Percentiles rank a stretch among this genome's conserved stretches.
These are phyloP conservation scores for Agaricus sinodeliciosus DNA, from an alignment of 768 basidiomycete species.

Conservation along the genomic window DNA sequence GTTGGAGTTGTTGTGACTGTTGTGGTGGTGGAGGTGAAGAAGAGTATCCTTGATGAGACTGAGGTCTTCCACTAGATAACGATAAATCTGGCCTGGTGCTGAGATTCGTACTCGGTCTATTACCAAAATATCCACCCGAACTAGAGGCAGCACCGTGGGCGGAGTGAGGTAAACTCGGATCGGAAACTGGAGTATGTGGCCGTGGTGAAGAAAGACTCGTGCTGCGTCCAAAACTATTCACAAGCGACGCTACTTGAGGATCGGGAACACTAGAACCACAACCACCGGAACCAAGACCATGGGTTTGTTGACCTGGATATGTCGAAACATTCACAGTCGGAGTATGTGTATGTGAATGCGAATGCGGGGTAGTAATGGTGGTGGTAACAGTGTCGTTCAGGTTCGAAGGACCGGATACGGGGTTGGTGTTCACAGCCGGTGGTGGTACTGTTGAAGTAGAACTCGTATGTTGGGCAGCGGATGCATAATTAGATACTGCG, in stretches of 20 bases:
- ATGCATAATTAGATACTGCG: not conserved
- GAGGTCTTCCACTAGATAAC: not conserved
- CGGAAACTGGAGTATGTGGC: not conserved
- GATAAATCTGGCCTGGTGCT: not conserved
- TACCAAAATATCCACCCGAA: not conserved
- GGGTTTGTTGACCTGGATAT: conserved; percentile 2
- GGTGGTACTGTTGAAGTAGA: not conserved
- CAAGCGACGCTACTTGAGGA: conserved; percentile 20
- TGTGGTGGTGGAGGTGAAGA: not conserved
- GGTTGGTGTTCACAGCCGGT: not conserved
- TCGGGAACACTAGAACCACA: conserved; percentile 2
- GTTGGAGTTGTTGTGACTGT: conserved; percentile 6
- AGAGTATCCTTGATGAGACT: not conserved
- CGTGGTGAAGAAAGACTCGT: conserved; percentile 23
- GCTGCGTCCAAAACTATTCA: conserved; percentile 29
- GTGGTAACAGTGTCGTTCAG: too few species aligned
- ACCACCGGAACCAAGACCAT: not conserved
- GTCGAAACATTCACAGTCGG: conserved; percentile 1
- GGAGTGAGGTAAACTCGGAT: conserved; percentile 23
- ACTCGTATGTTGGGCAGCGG: conserved; percentile 1
- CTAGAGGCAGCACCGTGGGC: conserved; percentile 20
- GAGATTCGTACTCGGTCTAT: not conserved
- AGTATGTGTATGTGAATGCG: conserved; percentile 1
- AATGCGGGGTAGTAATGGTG: not conserved
- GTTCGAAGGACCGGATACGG: not conserved